phyloP scores from a whole-genome alignment of 495 filamentous ascomycete genomes.

The Xylaria intraflava region DNA sequence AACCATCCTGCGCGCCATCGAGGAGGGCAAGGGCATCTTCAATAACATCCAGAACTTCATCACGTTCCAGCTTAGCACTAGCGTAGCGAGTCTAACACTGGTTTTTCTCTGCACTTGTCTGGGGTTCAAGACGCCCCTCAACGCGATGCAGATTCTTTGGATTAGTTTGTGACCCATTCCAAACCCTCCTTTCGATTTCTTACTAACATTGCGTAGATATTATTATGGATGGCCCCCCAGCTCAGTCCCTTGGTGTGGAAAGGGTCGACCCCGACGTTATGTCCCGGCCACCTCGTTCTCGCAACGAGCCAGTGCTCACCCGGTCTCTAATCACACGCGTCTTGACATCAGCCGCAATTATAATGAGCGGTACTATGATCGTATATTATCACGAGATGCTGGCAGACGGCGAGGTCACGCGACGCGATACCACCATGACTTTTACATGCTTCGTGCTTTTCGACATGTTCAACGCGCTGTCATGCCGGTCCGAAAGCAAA shows the following conservation, averaged over 20 bases:
- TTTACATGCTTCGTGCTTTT: conserved; percentile 98
- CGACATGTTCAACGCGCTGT: conserved; percentile 97
- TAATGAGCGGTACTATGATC: conserved; percentile 84
- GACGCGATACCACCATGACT: conserved; percentile 97
- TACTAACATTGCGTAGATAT: conserved; percentile 59
- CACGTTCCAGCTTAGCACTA: conserved; percentile 96
- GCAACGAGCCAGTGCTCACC: conserved; percentile 81
- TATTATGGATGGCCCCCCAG: conserved; percentile 97
- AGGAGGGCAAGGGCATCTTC: conserved; percentile 98
- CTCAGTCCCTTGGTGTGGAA: conserved; percentile 94
- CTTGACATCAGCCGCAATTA: conserved; percentile 77
- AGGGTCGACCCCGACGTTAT: conserved; percentile 93
- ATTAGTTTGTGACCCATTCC: conserved; percentile 67
- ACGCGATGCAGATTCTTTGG: conserved; percentile 99
- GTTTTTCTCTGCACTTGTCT: conserved; percentile 87
- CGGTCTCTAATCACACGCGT: conserved; percentile 73
- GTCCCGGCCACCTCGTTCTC: conserved; percentile 79
- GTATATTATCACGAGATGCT: conserved; percentile 89
- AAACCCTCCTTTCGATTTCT: neutral
- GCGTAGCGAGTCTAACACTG: conserved; percentile 84
- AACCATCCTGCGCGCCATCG: conserved; percentile 91
- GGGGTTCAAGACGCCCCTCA: conserved; percentile 88
- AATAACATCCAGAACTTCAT: conserved; percentile 99
- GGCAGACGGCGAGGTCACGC: conserved; percentile 70
- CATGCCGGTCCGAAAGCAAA: conserved; percentile 87